A percentile compares a stretch with the other conserved stretches of the same genome.
These are phyloP conservation scores for Hyphopichia pseudoburtonii DNA, from an alignment of 1,139 yeast genomes.

Conservation along the genomic window DNA sequence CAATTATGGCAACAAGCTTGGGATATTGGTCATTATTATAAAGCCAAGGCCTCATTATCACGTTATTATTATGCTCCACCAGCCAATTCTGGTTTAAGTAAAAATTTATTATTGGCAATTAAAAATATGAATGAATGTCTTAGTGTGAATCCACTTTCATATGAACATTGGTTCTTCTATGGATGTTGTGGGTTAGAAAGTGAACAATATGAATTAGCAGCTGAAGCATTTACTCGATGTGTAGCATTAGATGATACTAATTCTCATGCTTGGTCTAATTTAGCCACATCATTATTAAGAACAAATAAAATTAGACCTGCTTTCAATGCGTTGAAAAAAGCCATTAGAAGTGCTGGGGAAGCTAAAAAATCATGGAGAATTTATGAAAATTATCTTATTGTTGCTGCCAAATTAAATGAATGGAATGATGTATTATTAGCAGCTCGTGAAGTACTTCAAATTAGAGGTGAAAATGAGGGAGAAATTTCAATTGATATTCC, in stretches of 20 bases:
- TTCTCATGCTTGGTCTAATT: slow-evolving; percentile 90
- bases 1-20: slow-evolving; percentile 81
- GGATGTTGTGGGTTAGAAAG: slow-evolving; percentile 88
- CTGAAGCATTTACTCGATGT: slow-evolving; percentile 92
- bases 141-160: slow-evolving; percentile 70
- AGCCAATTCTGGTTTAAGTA: slow-evolving; percentile 46
- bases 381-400: slow-evolving; percentile 83
- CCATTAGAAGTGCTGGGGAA: slow-evolving; percentile 67
- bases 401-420: slow-evolving; percentile 75
- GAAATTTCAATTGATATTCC: slow-evolving; percentile 75
- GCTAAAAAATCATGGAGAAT: slow-evolving; percentile 79
- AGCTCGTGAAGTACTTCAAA: slow-evolving; percentile 53
- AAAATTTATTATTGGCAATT: slow-evolving; percentile 58
- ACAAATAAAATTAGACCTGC: slow-evolving; percentile 72
- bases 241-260: slow-evolving; percentile 82
- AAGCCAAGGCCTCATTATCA: slow-evolving; percentile 84
- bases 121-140: slow-evolving; percentile 74
- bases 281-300: slow-evolving; percentile 76
- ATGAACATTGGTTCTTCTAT: slow-evolving; percentile 87
- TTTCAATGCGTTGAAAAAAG: slow-evolving; percentile 76
- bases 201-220: slow-evolving; percentile 71
- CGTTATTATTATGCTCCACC: slow-evolving; percentile 73
- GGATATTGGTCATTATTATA: slow-evolving; percentile 78
- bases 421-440: slow-evolving; percentile 90
- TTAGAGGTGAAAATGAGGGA: slow-evolving; percentile 53